Percentiles rank a stretch among this genome's conserved stretches.
Evolutionary conservation across 2,329 filamentous ascomycete species (phyloP).

Genomic region (Aspergillus transmontanensis): DNA sequence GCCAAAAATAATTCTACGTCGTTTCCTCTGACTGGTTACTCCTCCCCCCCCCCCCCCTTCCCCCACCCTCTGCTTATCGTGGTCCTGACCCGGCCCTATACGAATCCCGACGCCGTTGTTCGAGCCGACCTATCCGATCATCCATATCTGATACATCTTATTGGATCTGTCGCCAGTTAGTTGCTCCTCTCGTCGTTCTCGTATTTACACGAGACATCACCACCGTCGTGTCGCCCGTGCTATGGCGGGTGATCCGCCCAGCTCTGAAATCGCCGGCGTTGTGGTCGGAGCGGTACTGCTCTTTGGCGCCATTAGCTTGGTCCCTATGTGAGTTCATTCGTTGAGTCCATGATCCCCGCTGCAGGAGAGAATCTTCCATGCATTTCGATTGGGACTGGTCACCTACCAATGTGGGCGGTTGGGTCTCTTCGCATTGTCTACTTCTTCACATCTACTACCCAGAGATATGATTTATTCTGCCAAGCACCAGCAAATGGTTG

Average conservation of each 20-base stretch:
- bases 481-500: background rate
- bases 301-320: constrained; percentile 31
- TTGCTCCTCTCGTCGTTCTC: constrained; percentile 6
- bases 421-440: background rate
- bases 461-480: background rate
- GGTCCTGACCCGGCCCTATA: constrained; percentile 12
- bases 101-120: background rate
- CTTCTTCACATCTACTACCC: background rate
- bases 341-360: constrained; percentile 10
- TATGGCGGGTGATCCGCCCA: constrained; percentile 26
- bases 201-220: constrained; percentile 5
- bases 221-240: background rate
- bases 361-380: constrained; percentile 20
- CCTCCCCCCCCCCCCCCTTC: constrained; percentile 1
- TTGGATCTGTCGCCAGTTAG: constrained; percentile 14
- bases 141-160: constrained; percentile 10
- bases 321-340: constrained; percentile 33
- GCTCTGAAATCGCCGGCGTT: constrained; percentile 30
- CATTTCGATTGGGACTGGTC: constrained; percentile 13
- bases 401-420: background rate
- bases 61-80: constrained; percentile 2
- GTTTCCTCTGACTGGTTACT: background rate
- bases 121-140: constrained; percentile 21
- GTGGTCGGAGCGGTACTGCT: constrained; percentile 33
- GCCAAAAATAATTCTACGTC: constrained; percentile 3